Evolutionary conservation across 345 rosid species (phyloP), one percentile per base, ranked within the genome.

Genomic region (Firmiana major): DNA sequence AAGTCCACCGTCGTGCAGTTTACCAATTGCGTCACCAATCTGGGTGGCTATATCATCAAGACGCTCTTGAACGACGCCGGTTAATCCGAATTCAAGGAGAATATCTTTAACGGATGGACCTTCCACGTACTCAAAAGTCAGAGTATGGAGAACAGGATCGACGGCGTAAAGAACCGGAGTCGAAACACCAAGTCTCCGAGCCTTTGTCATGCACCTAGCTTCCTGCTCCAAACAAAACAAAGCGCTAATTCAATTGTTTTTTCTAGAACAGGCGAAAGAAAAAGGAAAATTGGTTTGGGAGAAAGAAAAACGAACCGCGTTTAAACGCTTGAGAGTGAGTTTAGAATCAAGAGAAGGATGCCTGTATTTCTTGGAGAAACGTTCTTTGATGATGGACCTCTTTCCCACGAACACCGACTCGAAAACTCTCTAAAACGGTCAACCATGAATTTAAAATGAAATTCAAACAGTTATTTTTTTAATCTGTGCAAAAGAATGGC

Each of bases 191-290:
- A 97, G 92, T 74, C 92, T 84, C 77, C 99, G 90, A 34, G 98
- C 98, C 83, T 97, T 97, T 9, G 98, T 90, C 97, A 88, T 88
- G 84, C 98, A 94, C 83, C 98, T 85, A n/a, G 98, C 96, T 73
- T 88, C 99, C 99, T 94, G 86, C 69, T 67, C 81, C 78, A 24
- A 54, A 80, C 31, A 75, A 36, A 71, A 49, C 7, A 40, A 55
- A 45, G 10, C 22, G 26, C 43, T 2, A 46, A 59, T 26, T 48
- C 60, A 1, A 63, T 75, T 48, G 21, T 7, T 38, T 58, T 40
- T 2, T 0, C 11, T 17, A 9, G 1, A 57, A 34, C 21, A 31
- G 49, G 22, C 4, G 1, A 36, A 64, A 8, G 34, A 2, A 16
- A 9, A 17, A 40, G 15, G 7, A 48, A 28, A 28, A 67, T 26